Base-by-base conservation (phyloP, 164 flowering plant species). In the Stephania japonica region DNA sequence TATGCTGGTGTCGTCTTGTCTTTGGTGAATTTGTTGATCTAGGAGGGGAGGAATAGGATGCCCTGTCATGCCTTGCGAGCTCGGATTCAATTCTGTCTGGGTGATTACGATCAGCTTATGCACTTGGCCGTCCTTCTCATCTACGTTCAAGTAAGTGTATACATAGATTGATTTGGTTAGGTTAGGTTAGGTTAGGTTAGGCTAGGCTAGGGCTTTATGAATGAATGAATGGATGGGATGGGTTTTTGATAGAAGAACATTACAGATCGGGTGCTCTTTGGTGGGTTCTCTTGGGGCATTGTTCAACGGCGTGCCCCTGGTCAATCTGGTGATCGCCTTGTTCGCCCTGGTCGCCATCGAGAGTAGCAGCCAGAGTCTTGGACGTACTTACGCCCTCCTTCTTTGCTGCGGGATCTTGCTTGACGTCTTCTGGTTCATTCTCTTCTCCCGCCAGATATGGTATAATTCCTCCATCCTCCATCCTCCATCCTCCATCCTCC, bases 271-370 rank as follows among this genome's bases (percentile, higher is more conserved):
- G 10, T 92, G 88, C 72, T 87, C 97, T 19, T 79, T 92, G 90
- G 72, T 89, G 42, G 98, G 97, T 83, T 92, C 97, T 14, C 85
- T 92, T 10, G 97, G 93, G 50, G 92, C 98, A 47, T 79, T 86
- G 76, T 94, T 86, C 82, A 94, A 87, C 42, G 98, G 98, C 0
- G 91, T 94, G 0, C 78, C 85, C 82, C 75, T 92, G 66, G 81
- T 91, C 43, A 86, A 92, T 78, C 78, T 94, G 77, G 89, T 81
- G 2, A 82, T 94, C 12, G 85, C 91, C 4, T 80, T 94, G 79
- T 92, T 94, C 73, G 98, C 92, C 0, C 83, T 94, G n/a, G 94
- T 94, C 7, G 98, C 98, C 8, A 88, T 92, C 61, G 97, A 92
- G 85, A 92, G 92, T 74, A 88, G 89, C 83, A 92, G 92, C 73